Evolutionary conservation across 306 rosid species (phyloP).

Genomic region (Bauhinia variegata): DNA sequence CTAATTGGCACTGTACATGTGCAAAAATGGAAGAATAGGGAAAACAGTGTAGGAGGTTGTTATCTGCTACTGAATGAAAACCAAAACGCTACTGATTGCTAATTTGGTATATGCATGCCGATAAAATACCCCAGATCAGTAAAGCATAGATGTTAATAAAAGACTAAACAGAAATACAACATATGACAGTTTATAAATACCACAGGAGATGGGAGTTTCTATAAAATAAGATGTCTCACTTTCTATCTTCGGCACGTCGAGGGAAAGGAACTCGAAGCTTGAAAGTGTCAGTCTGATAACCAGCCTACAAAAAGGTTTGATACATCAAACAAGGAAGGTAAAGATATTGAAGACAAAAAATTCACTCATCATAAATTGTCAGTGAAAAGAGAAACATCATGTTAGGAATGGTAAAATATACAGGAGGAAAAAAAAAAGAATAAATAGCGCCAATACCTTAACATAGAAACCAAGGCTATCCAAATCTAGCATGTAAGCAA

Average conservation of each 20-base stretch:
- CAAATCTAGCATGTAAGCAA: conserved; percentile 82
- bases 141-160: background rate
- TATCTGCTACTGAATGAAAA: conserved; percentile 8
- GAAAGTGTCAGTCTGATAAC: conserved; percentile 66
- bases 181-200: conserved; percentile 10
- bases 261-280: conserved; percentile 95
- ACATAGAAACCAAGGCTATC: conserved; percentile 93
- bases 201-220: conserved; percentile 13
- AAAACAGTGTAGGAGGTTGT: conserved; percentile 1
- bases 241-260: conserved; percentile 83
- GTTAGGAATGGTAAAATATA: conserved; percentile 2
- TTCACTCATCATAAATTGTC: conserved; percentile 13
- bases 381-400: conserved; percentile 19
- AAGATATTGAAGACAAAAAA: conserved; percentile 8
- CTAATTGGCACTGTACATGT: conserved; percentile 23
- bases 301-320: conserved; percentile 52
- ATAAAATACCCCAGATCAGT: background rate
- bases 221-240: conserved; percentile 59
- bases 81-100: background rate
- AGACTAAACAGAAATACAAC: conserved; percentile 27
- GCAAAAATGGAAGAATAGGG: background rate
- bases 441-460: conserved; percentile 54
- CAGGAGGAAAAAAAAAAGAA: background rate
- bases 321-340: background rate
- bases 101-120: background rate